Percentiles rank a stretch among this genome's conserved stretches.
Conservation (phyloP, 306 rosid genomes). For the Psophocarpus tetragonolobus region DNA sequence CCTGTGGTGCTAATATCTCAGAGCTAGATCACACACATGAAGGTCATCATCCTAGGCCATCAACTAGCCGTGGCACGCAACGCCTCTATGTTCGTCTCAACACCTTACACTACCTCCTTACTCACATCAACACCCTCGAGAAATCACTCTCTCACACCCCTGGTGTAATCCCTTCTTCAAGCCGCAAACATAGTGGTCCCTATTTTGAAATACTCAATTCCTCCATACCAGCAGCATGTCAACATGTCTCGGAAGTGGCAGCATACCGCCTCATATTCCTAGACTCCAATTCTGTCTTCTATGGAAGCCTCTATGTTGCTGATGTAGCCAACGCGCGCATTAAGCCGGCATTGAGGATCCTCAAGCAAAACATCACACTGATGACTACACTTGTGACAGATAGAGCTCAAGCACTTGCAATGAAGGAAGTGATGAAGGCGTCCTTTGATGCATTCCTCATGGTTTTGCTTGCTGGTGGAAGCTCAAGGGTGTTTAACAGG, state of each 20-base stretch:
- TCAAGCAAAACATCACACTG: constrained; percentile 79
- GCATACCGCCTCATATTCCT: constrained; percentile 86
- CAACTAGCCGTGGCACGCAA: constrained; percentile 92
- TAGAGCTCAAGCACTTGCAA: constrained; percentile 76
- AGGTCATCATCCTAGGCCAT: constrained; percentile 68
- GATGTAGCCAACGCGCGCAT: constrained; percentile 73
- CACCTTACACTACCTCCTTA: constrained; percentile 66
- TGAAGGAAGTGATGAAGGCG: constrained; percentile 86
- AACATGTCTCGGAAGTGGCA: constrained; percentile 85
- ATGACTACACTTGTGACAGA: constrained; percentile 65
- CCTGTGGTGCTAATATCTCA: constrained; percentile 48
- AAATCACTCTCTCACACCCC: constrained; percentile 55
- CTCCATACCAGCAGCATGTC: constrained; percentile 61
- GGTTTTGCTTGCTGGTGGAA: constrained; percentile 92
- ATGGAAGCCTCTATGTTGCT: constrained; percentile 62
- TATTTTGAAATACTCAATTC: constrained; percentile 58
- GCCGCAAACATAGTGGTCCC: constrained; percentile 39
- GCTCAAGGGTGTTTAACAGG: constrained; percentile 58
- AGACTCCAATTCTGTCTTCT: constrained; percentile 75
- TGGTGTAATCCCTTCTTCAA: constrained; percentile 38
- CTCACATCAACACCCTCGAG: constrained; percentile 63
- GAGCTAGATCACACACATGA: constrained; percentile 50
- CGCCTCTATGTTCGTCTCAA: constrained; percentile 93
- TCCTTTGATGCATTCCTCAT: constrained; percentile 86
- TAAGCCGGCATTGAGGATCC: constrained; percentile 64